Evolutionary conservation across 306 rosid species (phyloP).

Genomic region (Castanopsis chinensis): DNA sequence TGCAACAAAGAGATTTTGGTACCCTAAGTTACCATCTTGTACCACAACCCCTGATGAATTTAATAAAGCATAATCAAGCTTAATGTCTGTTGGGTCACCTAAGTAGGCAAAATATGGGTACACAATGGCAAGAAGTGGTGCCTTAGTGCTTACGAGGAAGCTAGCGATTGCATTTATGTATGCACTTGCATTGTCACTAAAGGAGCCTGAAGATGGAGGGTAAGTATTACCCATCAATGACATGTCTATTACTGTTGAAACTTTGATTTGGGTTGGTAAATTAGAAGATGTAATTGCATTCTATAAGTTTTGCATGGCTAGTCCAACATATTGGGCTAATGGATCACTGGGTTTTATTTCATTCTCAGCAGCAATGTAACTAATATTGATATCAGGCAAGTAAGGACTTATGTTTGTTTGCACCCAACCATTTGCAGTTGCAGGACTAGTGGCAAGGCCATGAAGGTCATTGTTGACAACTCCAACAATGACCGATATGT

Average conservation of each 20-base stretch:
- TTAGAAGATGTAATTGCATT: conserved; percentile 33
- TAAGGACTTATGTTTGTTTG: conserved; percentile 15
- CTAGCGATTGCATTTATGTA: conserved; percentile 33
- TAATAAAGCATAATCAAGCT: conserved; percentile 42
- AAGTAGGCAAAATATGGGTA: conserved; percentile 50
- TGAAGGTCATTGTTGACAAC: conserved; percentile 16
- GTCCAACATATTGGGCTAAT: conserved; percentile 22
- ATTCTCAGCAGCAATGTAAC: conserved; percentile 46
- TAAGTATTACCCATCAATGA: conserved; percentile 16
- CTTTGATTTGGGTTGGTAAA: conserved; percentile 52
- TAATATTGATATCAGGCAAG: conserved; percentile 20
- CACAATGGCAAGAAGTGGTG: conserved; percentile 66
- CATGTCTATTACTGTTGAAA: conserved; percentile 45
- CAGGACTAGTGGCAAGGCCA: conserved; percentile 15
- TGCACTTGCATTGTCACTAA: conserved; percentile 10
- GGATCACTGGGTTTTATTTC: conserved; percentile 24
- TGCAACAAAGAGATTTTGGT: conserved; percentile 49
- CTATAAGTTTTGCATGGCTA: conserved; percentile 35
- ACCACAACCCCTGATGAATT: conserved; percentile 24
- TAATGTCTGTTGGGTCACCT: background rate
- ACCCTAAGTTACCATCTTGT: conserved; percentile 14
- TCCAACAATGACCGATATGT: conserved; percentile 36
- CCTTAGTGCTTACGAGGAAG: conserved; percentile 27
- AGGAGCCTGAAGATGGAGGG: conserved; percentile 46
- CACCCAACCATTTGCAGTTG: conserved; percentile 38